Percentiles rank a stretch among this genome's conserved stretches.
Conservation (phyloP, 2,329 filamentous ascomycete genomes). For the Ophiostoma novo-ulmi region DNA sequence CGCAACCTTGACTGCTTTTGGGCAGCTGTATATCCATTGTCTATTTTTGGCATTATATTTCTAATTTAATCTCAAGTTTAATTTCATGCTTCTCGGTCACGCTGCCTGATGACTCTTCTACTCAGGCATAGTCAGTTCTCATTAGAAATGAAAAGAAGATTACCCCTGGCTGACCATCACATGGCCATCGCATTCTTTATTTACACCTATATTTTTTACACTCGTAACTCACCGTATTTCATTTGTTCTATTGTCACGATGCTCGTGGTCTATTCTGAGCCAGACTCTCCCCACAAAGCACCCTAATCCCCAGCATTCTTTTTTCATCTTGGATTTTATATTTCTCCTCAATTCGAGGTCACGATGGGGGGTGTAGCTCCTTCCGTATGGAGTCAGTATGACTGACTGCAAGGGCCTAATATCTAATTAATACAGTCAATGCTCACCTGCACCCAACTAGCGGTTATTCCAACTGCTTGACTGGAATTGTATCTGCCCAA, state of each 20-base stretch:
- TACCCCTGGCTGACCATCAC: neutral
- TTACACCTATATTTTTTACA: neutral
- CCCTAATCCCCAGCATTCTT: neutral
- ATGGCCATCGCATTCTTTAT: neutral
- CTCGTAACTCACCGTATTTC: constrained; percentile 3
- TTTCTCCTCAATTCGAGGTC: constrained; percentile 18
- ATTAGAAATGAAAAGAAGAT: neutral
- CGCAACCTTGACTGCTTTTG: neutral
- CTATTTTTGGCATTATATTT: no score
- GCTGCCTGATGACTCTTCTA: neutral
- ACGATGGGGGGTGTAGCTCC: constrained; percentile 21
- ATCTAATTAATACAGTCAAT: neutral
- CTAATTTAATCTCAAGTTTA: neutral
- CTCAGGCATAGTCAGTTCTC: neutral
- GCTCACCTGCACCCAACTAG: neutral
- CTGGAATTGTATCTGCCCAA: neutral
- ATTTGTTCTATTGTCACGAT: neutral
- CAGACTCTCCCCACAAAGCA: constrained; percentile 11
- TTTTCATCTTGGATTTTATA: constrained; percentile 11
- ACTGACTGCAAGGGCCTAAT: neutral
- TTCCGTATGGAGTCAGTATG: constrained; percentile 11
- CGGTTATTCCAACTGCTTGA: neutral
- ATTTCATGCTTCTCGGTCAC: neutral
- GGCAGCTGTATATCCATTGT: no score
- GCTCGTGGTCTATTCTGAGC: constrained; percentile 5